A percentile compares a stretch with the other conserved stretches of the same genome.
These are phyloP conservation scores for Trametes polyzona DNA, from an alignment of 1,284 basidiomycete genomes.

Conservation along the genomic window DNA sequence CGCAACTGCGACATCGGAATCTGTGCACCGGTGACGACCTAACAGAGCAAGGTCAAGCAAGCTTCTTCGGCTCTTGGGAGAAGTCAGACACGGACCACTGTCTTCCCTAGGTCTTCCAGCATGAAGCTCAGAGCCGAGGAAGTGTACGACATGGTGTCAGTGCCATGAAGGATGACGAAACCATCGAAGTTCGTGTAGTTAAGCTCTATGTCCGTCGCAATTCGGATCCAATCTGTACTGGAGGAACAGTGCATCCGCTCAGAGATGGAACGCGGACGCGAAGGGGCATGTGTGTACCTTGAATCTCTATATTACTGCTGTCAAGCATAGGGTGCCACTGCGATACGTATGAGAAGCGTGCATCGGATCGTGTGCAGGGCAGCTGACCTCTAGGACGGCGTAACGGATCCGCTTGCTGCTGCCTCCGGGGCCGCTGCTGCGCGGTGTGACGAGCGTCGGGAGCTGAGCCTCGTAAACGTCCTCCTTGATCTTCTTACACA, in stretches of 20 bases:
- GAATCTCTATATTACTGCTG: constrained; percentile 84
- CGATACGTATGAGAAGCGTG: not conserved
- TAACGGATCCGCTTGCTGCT: constrained; percentile 77
- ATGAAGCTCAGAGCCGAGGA: constrained; percentile 88
- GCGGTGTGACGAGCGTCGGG: constrained; percentile 78
- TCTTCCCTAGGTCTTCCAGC: constrained; percentile 90
- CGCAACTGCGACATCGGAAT: constrained; percentile 88
- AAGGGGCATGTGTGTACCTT: constrained; percentile 48
- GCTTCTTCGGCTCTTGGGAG: not conserved
- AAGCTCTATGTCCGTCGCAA: constrained; percentile 89
- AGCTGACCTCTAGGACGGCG: constrained; percentile 73
- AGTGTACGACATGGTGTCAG: constrained; percentile 93
- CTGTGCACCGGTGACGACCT: constrained; percentile 92
- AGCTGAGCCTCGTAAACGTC: constrained; percentile 70
- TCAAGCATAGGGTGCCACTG: constrained; percentile 89
- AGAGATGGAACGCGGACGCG: not conserved
- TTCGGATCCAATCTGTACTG: constrained; percentile 81
- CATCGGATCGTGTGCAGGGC: not conserved
- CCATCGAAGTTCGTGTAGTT: constrained; percentile 87
- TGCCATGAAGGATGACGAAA: constrained; percentile 90
- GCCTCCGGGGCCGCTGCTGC: constrained; percentile 63
- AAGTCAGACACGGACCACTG: constrained; percentile 59
- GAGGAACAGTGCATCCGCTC: constrained; percentile 22
- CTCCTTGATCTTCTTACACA: constrained; percentile 57
- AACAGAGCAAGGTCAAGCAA: not conserved